Percentiles rank a stretch among this genome's conserved stretches.
Conservation (phyloP, 2,329 filamentous ascomycete genomes). For the Cyclaneusma minus region DNA sequence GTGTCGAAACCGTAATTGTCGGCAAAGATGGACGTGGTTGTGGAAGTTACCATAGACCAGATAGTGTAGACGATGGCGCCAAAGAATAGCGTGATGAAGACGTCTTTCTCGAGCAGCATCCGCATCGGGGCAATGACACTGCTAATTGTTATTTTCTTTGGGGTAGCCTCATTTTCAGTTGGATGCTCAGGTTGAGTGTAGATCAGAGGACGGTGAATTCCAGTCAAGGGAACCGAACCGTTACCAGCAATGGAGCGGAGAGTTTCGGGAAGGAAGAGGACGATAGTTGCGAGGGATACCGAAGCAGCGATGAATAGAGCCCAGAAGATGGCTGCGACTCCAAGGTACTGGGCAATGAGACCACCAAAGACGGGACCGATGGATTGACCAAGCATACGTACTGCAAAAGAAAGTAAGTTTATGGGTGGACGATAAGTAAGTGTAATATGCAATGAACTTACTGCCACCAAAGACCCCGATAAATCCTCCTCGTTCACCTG, state of each 20-base stretch:
- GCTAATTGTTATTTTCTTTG: conserved; percentile 16
- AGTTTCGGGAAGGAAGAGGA: conserved; percentile 26
- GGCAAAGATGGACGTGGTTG: conserved; percentile 24
- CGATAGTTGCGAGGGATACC: conserved; percentile 18
- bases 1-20: conserved; percentile 22
- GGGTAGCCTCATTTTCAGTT: conserved; percentile 3
- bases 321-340: conserved; percentile 24
- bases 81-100: conserved; percentile 26
- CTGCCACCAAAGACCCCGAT: conserved; percentile 23
- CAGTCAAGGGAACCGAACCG: conserved; percentile 21
- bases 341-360: conserved; percentile 18
- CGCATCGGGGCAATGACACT: conserved; percentile 23
- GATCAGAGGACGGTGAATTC: conserved; percentile 24
- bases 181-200: conserved; percentile 12
- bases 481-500: conserved; percentile 22
- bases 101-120: conserved; percentile 28
- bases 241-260: conserved; percentile 22
- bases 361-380: conserved; percentile 29
- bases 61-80: conserved; percentile 28
- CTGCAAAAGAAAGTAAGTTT: conserved; percentile 7
- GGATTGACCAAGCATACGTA: conserved; percentile 26
- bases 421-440: conserved; percentile 2
- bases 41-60: conserved; percentile 32
- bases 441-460: conserved; percentile 9
- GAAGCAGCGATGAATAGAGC: conserved; percentile 23